Conservation (phyloP, 176 grass and related monocot species). For the Calamus simplicifolius region DNA sequence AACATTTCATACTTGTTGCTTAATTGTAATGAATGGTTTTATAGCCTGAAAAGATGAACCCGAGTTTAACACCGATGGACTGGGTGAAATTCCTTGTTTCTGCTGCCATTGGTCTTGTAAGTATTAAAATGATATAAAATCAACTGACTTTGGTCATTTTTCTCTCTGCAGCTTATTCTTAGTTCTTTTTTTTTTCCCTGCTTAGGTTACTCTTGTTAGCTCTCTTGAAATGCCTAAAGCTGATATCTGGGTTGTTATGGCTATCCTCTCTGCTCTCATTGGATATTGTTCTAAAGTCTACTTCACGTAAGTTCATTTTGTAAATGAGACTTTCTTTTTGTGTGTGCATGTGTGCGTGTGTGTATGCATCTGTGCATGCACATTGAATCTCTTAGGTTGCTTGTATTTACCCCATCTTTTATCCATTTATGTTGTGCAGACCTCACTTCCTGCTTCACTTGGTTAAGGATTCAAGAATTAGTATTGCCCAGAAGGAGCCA, state of each 20-base stretch:
- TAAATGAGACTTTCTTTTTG: no score
- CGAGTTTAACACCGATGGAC: conserved; percentile 96
- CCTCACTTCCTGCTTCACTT: no score
- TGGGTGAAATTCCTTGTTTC: conserved; percentile 94
- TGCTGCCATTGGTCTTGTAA: conserved; percentile 80
- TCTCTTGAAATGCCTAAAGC: conserved; percentile 96
- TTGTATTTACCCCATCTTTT: no score
- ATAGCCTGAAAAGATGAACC: conserved; percentile 98
- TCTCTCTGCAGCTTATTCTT: conserved; percentile 6
- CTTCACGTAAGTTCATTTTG: conserved; percentile 51
- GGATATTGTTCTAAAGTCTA: conserved; percentile 95
- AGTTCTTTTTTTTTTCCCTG: conserved; percentile 4
- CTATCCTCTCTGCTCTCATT: conserved; percentile 76
- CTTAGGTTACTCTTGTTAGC: conserved; percentile 70
- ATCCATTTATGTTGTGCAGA: no score
- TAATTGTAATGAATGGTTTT: conserved; percentile 29
- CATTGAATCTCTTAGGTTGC: no score
- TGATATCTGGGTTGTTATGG: conserved; percentile 71
- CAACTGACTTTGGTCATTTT: background rate
- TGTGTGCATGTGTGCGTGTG: no score
- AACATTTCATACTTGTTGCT: background rate
- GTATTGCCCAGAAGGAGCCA: no score
- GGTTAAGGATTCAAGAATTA: no score
- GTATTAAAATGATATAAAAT: conserved; percentile 1
- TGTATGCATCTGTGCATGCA: no score